phyloP scores from a whole-genome alignment of 2,329 filamentous ascomycete species.

The Byssothecium circinans region DNA sequence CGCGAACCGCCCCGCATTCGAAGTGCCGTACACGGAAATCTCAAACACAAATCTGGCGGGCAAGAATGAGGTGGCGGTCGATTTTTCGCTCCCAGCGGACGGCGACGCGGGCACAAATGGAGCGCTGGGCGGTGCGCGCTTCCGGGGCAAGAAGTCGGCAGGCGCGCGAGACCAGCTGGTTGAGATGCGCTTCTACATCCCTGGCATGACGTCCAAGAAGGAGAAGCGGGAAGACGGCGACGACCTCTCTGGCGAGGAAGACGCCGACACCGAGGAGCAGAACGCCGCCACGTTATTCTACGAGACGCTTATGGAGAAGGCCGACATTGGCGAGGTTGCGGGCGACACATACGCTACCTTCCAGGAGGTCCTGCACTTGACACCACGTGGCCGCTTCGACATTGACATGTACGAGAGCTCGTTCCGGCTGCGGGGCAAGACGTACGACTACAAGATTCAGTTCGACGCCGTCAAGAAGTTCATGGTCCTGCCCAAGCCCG shows the following conservation, averaged over 20 bases:
- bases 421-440: constrained; percentile 96
- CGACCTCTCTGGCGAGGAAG: constrained; percentile 48
- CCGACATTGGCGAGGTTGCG: constrained; percentile 98
- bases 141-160: constrained; percentile 83
- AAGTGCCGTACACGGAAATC: constrained; percentile 95
- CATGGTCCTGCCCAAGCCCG: constrained; percentile 97
- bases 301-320: constrained; percentile 96
- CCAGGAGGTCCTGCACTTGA: constrained; percentile 93
- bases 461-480: constrained; percentile 99
- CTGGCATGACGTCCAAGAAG: constrained; percentile 74
- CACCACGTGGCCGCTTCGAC: constrained; percentile 97
- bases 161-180: constrained; percentile 90
- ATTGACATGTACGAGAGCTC: constrained; percentile 99
- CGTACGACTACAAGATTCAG: constrained; percentile 99
- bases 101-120: constrained; percentile 74
- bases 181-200: constrained; percentile 99
- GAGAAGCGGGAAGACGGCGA: constrained; percentile 73
- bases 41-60: constrained; percentile 97
- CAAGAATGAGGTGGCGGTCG: constrained; percentile 95
- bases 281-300: constrained; percentile 98
- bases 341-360: constrained; percentile 98
- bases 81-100: constrained; percentile 78
- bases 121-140: constrained; percentile 70
- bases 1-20: constrained; percentile 93
- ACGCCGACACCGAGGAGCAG: constrained; percentile 72